These are phyloP conservation scores for Chalara sp. DNA, from an alignment of 2,329 filamentous ascomycete genomes.

Conservation along the genomic window DNA sequence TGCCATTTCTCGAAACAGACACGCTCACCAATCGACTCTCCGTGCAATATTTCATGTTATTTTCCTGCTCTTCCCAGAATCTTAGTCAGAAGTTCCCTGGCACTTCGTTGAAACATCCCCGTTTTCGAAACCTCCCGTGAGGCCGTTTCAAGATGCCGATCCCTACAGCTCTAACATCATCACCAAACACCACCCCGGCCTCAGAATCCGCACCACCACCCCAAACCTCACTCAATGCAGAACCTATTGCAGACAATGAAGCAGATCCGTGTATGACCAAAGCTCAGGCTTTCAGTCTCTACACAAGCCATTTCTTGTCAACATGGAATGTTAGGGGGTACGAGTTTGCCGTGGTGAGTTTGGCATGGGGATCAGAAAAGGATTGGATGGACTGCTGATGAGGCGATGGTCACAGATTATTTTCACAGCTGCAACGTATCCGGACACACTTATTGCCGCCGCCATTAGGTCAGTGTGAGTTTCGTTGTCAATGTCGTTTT, in stretches of 20 bases:
- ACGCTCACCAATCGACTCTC: too few relatives aligned
- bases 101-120: not conserved
- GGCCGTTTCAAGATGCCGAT: too few relatives aligned
- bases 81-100: not conserved
- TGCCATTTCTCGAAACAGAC: too few relatives aligned
- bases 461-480: slow-evolving; percentile 30
- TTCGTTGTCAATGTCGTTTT: not conserved
- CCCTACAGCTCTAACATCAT: too few relatives aligned
- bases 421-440: slow-evolving; percentile 44
- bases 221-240: too few relatives aligned
- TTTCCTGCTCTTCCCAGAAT: too few relatives aligned
- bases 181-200: not conserved
- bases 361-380: not conserved
- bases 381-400: not conserved
- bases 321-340: slow-evolving; percentile 50
- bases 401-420: slow-evolving; percentile 33
- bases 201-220: too few relatives aligned
- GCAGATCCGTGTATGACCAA: slow-evolving; percentile 21
- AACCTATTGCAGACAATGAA: not conserved
- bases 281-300: slow-evolving; percentile 35
- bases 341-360: slow-evolving; percentile 24
- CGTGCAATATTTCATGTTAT: too few relatives aligned
- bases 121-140: too few relatives aligned
- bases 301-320: slow-evolving; percentile 47
- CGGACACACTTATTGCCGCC: slow-evolving; percentile 33